Base-by-base conservation (phyloP, 1,284 basidiomycete species). In the Fomitopsis schrenkii region DNA sequence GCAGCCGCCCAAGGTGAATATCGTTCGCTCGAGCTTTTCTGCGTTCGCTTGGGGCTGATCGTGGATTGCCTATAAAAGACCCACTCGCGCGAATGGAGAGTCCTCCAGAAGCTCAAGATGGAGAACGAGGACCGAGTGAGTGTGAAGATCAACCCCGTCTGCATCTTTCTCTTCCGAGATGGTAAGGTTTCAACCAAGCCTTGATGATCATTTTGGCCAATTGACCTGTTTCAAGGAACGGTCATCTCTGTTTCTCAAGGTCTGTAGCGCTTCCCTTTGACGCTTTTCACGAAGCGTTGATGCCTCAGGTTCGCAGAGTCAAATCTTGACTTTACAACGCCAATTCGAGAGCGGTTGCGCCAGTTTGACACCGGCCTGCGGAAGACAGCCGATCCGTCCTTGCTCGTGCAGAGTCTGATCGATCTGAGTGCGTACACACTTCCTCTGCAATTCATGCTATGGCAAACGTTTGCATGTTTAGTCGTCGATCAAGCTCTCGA, bases 401-500 rank as follows among this genome's bases (percentile, higher is more conserved):
- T 90, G 14, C 75, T 90, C 3, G 79, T 89, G 1, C 79, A 89
- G 68, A 81, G 82, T 45, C 66, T 90, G 36, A 75, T 90, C 36
- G 88, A 90, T 70, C 75, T 89, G 14, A 76, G 86, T 87, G 57
- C 40, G 80, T 74, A 1, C 41, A 46, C 40, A 7, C 15, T 17
- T 17, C 15, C 10, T 12, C 3, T 40, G 15, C 10, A 12, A 15
- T 14, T 15, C 22, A 5, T 1, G 2, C 40, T 46, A 2, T 14
- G 12, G 44, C 12, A 15, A 15, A 48, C n/a, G 56, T 52, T 9
- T 6, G 19, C 3, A 8, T 33, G 14, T 28, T 1, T 56, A 87
- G 86, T 87, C 53, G 87, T 90, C 10, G 87, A 90, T 69, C 78
- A 81, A 58, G 83, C 85, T 0, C 69, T 90, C 17, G 83, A 86